Conservation (phyloP, 192 early-diverging fungal species). For the Spinellus fusiger region DNA sequence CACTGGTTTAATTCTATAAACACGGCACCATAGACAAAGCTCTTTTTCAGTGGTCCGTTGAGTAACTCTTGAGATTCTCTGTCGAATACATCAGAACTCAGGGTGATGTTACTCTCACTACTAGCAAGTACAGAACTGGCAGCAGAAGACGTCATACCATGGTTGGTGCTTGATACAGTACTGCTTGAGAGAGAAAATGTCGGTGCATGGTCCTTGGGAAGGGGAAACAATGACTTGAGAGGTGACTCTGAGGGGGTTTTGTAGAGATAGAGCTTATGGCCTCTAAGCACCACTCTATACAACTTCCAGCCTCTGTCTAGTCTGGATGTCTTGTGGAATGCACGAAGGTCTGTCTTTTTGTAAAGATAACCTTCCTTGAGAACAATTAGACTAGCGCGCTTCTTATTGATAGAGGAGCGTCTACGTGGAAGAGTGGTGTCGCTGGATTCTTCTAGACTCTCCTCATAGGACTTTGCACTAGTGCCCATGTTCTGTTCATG, state of each 20-base stretch:
- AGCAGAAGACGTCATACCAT: neutral
- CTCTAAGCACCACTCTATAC: slow-evolving; percentile 65
- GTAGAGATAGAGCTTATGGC: slow-evolving; percentile 73
- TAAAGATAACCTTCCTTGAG: slow-evolving; percentile 63
- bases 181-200: neutral
- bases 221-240: slow-evolving; percentile 29
- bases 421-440: neutral
- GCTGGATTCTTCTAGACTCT: too few species aligned
- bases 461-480: neutral
- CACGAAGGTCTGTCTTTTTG: slow-evolving; percentile 67
- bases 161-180: neutral
- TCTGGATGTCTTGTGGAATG: slow-evolving; percentile 49
- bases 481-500: neutral
- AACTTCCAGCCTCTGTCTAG: slow-evolving; percentile 70
- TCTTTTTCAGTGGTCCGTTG: neutral
- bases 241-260: slow-evolving; percentile 54
- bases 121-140: neutral
- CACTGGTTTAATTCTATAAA: slow-evolving; percentile 12
- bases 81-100: slow-evolving; percentile 11
- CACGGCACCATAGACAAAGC: neutral
- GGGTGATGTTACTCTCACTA: neutral
- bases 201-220: slow-evolving; percentile 5
- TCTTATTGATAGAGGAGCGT: slow-evolving; percentile 1
- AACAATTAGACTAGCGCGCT: slow-evolving; percentile 21
- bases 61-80: slow-evolving; percentile 4